phyloP scores from a whole-genome alignment of 306 rosid species.

The Fagus sylvatica region DNA sequence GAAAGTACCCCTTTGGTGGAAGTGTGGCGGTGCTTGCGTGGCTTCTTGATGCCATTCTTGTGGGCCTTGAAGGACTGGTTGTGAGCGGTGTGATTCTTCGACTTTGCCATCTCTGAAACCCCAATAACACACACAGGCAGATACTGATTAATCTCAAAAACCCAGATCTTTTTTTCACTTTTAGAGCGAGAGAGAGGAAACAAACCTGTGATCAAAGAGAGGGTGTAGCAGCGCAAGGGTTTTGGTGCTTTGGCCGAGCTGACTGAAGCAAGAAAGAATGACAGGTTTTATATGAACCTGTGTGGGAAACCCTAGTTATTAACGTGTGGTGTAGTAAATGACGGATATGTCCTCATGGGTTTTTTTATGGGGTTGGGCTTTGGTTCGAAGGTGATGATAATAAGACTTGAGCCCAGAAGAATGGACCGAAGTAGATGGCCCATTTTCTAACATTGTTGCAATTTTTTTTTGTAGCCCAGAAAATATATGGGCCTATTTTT shows the following conservation, averaged over 20 bases:
- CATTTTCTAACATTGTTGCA: too few relatives aligned
- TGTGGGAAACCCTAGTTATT: conserved; percentile 41
- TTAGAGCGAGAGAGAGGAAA: neutral
- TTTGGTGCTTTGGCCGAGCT: neutral
- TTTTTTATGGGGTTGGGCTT: neutral
- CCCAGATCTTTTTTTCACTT: neutral
- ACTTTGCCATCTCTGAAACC: conserved; percentile 90
- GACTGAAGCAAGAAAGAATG: neutral
- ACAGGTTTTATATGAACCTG: conserved; percentile 3
- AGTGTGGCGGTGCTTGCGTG: conserved; percentile 90
- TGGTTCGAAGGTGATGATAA: too few relatives aligned
- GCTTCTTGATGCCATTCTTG: conserved; percentile 95
- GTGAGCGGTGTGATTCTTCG: conserved; percentile 99
- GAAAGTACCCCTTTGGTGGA: conserved; percentile 88
- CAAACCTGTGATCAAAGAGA: conserved; percentile 17
- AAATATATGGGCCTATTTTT: too few relatives aligned
- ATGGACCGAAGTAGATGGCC: too few relatives aligned
- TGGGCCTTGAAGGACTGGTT: conserved; percentile 99
- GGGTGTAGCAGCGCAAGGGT: conserved; percentile 25
- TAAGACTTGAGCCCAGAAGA: too few relatives aligned
- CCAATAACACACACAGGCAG: neutral
- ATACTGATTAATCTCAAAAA: neutral
- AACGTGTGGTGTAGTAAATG: neutral
- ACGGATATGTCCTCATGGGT: conserved; percentile 24
- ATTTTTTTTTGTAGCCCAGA: too few relatives aligned